Evolutionary conservation across 139 green algal genomes (phyloP), one percentile per base, ranked within the genome.

Genomic region (Yamagishiella unicocca): DNA sequence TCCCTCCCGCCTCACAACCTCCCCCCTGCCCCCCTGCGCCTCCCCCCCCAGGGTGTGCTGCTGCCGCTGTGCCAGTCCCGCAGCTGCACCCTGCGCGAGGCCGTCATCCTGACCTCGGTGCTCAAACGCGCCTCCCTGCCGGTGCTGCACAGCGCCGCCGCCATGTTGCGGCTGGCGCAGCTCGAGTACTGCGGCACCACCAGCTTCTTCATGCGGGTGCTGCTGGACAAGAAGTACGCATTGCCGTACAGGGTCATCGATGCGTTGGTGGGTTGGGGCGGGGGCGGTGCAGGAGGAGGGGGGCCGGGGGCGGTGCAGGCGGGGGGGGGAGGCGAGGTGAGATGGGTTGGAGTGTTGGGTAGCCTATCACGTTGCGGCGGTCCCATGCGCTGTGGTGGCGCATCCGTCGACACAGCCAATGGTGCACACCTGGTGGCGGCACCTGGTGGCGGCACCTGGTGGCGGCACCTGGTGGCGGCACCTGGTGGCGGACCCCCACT

Each of bases 181-280:
- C 95, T 99, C 95, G 87, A 93, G 24, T 99, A 99, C 93, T 94
- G 90, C 33, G 98, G 98, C 83, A 97, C 96, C 66, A 99, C 96
- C 72, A 96, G 90, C 87, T 99, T 99, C 95, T 99, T 99, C 94
- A 97, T 99, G 43, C 92, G 95, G 24, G 95, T 98, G 74, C 93
- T 99, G 89, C 91, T 99, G 89, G 96, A 99, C 92, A 99, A 99
- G 94, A 98, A 98, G 92, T 99, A 99, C 89, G 97, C 98, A 14
- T 89, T 99, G 92, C 98, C 98, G 9, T 99, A 98, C 93, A 93
- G 91, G 42, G 90, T 93, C 29, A 91, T 95, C 6, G 92, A 95
- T 46, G 87, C 90, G 22, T 80, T 95, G 89, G 87, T 92, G 77
- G 37, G 78, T 50, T 42, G 19, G 10, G 43, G 0, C 25, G 72